A percentile compares a stretch with the other conserved stretches of the same genome.
Conservation (phyloP, 2,329 filamentous ascomycete species). For the Venturia pyrina region DNA sequence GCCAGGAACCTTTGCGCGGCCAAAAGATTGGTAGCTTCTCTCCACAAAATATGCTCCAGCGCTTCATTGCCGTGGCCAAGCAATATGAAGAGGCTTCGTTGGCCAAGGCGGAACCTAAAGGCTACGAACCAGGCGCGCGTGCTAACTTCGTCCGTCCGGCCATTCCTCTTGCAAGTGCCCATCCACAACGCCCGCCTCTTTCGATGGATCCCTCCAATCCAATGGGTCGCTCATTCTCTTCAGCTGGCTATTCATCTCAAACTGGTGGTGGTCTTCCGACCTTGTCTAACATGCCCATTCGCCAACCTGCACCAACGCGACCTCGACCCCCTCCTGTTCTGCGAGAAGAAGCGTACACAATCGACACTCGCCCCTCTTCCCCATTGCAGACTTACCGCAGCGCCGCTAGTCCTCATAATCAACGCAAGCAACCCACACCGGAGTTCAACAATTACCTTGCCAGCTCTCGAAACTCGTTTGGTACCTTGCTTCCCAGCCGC, state of each 20-base stretch:
- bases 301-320: neutral
- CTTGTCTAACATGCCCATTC: neutral
- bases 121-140: neutral
- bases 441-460: neutral
- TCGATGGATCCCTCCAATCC: neutral
- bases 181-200: neutral
- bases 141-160: neutral
- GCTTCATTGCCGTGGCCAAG: constrained; percentile 10
- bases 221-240: constrained; percentile 1
- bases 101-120: constrained; percentile 3
- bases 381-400: neutral
- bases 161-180: neutral
- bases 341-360: neutral
- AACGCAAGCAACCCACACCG: neutral
- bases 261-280: constrained; percentile 1
- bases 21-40: constrained; percentile 12
- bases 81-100: constrained; percentile 9
- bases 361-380: neutral
- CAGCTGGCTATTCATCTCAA: neutral
- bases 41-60: constrained; percentile 4
- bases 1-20: constrained; percentile 5
- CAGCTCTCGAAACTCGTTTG: neutral
- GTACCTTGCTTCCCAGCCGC: neutral
- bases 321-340: neutral
- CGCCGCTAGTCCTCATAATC: neutral